Base-by-base conservation (phyloP, 352 stramenopile genomes). In the Globisporangium radiosum region DNA sequence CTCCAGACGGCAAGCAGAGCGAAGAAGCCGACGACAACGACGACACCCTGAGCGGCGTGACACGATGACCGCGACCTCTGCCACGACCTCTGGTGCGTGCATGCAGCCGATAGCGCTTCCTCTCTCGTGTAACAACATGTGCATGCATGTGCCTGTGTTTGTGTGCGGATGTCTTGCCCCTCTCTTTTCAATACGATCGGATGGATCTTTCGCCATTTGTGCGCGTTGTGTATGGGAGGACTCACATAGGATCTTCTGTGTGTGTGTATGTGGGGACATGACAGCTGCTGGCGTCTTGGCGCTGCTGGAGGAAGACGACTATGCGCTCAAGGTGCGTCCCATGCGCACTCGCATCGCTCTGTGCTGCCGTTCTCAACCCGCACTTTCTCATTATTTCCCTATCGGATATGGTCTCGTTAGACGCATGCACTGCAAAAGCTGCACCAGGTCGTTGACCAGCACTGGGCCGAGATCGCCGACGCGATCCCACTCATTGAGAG, bases 391-490 rank as follows among this genome's bases (percentile, higher is more conserved):
- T 64, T 63, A 37, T 64, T 47, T 54, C 7, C 0, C 40, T 44
- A 13, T 44, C 40, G n/a, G 40, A 11, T 54, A 47, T 59, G 64
- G 25, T 33, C 25, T 33, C 25, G 25, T 33, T 40, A 95, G 78
- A 78, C 82, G 45, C 87, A 97, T 72, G 92, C 92, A 48, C 75
- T 98, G 49, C 78, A 97, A 61, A 93, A 96, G 71, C 73, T 98
- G 59, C 85, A 95, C 68, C 74, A 84, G 50, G 84, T 98, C 37
- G 91, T 98, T 49, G 94, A 98, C 71, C 72, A 90, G 56, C 94
- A 96, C 72, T 98, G 94, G 94, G 85, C 92, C 7, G 94, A 98
- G 70, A 96, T 97, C 56, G 83, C 90, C 25, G 87, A 97, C 52
- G 86, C 86, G 50, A 86, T 98, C 39, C 81, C 90, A 36, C 64